These are phyloP conservation scores for Filosporella fistucella DNA, from an alignment of 495 filamentous ascomycete species.

Conservation along the genomic window DNA sequence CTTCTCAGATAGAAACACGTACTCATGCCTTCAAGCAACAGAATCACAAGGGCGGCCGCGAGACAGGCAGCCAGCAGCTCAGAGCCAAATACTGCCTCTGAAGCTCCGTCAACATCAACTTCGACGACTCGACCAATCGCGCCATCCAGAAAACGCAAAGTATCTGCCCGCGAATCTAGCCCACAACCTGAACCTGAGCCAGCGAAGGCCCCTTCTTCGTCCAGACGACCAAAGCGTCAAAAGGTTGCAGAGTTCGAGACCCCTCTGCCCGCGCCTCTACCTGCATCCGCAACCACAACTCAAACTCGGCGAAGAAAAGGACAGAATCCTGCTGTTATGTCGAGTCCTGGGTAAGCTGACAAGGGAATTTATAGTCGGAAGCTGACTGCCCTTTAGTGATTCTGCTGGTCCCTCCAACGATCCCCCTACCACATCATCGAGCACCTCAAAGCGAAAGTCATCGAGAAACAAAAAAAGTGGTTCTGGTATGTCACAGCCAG, in stretches of 20 bases:
- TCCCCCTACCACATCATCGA: slow-evolving; percentile 14
- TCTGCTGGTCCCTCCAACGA: slow-evolving; percentile 31
- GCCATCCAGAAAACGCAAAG: slow-evolving; percentile 51
- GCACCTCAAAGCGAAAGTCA: slow-evolving; percentile 60
- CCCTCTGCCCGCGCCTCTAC: slow-evolving; percentile 19
- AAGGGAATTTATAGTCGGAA: slow-evolving; percentile 7
- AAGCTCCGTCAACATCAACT: slow-evolving; percentile 36
- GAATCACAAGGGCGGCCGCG: slow-evolving; percentile 75
- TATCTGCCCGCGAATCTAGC: slow-evolving; percentile 37
- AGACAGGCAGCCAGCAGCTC: slow-evolving; percentile 57
- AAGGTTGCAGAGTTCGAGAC: slow-evolving; percentile 28
- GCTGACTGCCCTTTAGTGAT: slow-evolving; percentile 21
- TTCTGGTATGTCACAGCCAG: slow-evolving; percentile 31
- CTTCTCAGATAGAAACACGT: slow-evolving; percentile 17
- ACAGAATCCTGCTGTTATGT: slow-evolving; percentile 69
- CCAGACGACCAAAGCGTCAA: slow-evolving; percentile 50
- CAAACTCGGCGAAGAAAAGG: slow-evolving; percentile 52
- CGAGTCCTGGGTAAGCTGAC: slow-evolving; percentile 69
- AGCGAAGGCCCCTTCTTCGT: slow-evolving; percentile 36
- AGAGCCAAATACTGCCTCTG: slow-evolving; percentile 37
- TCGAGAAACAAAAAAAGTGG: slow-evolving; percentile 56
- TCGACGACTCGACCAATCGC: slow-evolving; percentile 15
- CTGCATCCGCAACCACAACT: slow-evolving; percentile 26
- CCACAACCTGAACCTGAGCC: slow-evolving; percentile 36
- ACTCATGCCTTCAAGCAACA: slow-evolving; percentile 70